These are phyloP conservation scores for Symbiotaphrina buchneri DNA, from an alignment of 495 filamentous ascomycete genomes.

Conservation along the genomic window DNA sequence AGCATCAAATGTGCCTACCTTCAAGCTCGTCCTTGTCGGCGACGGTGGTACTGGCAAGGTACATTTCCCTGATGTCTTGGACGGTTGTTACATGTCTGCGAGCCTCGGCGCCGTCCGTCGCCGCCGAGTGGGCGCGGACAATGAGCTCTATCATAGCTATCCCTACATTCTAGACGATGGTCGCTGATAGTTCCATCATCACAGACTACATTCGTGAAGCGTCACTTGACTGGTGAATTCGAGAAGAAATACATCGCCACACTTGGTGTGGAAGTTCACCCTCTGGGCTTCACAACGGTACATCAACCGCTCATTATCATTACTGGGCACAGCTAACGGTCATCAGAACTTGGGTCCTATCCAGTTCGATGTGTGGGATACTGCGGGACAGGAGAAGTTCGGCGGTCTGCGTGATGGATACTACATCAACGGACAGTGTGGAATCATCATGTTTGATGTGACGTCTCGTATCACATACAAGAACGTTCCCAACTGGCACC, in stretches of 20 bases:
- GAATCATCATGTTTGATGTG: conserved; percentile 99
- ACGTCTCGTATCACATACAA: conserved; percentile 99
- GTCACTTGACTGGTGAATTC: conserved; percentile 97
- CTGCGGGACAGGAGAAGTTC: conserved; percentile 99
- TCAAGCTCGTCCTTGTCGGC: conserved; percentile 99
- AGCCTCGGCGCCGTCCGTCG: too few relatives aligned
- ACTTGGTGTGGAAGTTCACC: conserved; percentile 97
- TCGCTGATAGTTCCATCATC: too few relatives aligned
- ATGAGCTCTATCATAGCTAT: too few relatives aligned
- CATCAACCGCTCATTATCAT: conserved; percentile 13
- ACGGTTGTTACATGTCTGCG: too few relatives aligned
- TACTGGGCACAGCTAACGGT: conserved; percentile 17
- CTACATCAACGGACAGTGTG: conserved; percentile 99
- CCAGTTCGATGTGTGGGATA: conserved; percentile 99
- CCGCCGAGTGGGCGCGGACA: too few relatives aligned
- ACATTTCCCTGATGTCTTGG: too few relatives aligned
- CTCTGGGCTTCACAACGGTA: conserved; percentile 83
- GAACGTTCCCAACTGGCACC: conserved; percentile 99
- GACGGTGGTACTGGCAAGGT: conserved; percentile 99
- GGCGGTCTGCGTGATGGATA: conserved; percentile 98
- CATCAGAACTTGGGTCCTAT: conserved; percentile 78
- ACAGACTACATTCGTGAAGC: conserved; percentile 99
- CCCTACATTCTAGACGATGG: too few relatives aligned
- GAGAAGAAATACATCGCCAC: conserved; percentile 99
- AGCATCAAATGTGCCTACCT: conserved; percentile 36